Percentiles rank a stretch among this genome's conserved stretches.
phyloP scores from a whole-genome alignment of 2,329 filamentous ascomycete species.

The Scedosporium minutisporum region DNA sequence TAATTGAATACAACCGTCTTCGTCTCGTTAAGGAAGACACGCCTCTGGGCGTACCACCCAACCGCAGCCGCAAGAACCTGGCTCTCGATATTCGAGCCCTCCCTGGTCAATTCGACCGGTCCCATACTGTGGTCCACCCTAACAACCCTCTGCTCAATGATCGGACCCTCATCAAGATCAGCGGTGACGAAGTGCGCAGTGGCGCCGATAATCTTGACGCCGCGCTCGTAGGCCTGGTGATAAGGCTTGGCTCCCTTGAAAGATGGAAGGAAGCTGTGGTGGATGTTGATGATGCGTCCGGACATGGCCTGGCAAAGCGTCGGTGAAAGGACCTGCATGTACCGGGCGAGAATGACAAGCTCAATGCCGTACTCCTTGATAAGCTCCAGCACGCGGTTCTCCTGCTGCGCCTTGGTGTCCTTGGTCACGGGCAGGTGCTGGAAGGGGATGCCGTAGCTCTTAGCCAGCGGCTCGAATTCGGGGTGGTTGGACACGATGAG shows the following conservation, averaged over 20 bases:
- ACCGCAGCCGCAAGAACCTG: slow-evolving; percentile 73
- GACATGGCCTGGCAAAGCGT: slow-evolving; percentile 64
- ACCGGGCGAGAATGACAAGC: slow-evolving; percentile 70
- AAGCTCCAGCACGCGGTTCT: slow-evolving; percentile 60
- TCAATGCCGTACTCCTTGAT: slow-evolving; percentile 61
- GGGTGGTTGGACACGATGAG: slow-evolving; percentile 76
- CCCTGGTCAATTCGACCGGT: slow-evolving; percentile 66
- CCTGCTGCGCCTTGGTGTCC: slow-evolving; percentile 68
- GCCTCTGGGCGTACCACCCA: slow-evolving; percentile 72
- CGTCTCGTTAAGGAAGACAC: slow-evolving; percentile 66
- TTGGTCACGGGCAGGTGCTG: slow-evolving; percentile 70
- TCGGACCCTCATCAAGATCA: slow-evolving; percentile 76
- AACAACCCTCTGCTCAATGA: slow-evolving; percentile 76
- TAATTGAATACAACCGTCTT: slow-evolving; percentile 69
- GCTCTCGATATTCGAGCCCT: slow-evolving; percentile 76
- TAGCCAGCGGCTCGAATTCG: slow-evolving; percentile 59
- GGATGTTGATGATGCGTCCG: slow-evolving; percentile 83
- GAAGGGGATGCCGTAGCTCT: slow-evolving; percentile 69
- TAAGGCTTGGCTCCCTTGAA: slow-evolving; percentile 88
- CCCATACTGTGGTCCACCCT: slow-evolving; percentile 69
- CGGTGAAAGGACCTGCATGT: slow-evolving; percentile 56
- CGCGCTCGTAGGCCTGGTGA: slow-evolving; percentile 77
- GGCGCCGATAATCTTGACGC: slow-evolving; percentile 81
- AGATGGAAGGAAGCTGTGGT: slow-evolving; percentile 75
- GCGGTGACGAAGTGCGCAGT: slow-evolving; percentile 81